These are phyloP conservation scores for Metschnikowia shivogae DNA, from an alignment of 805 yeast genomes.

Conservation along the genomic window DNA sequence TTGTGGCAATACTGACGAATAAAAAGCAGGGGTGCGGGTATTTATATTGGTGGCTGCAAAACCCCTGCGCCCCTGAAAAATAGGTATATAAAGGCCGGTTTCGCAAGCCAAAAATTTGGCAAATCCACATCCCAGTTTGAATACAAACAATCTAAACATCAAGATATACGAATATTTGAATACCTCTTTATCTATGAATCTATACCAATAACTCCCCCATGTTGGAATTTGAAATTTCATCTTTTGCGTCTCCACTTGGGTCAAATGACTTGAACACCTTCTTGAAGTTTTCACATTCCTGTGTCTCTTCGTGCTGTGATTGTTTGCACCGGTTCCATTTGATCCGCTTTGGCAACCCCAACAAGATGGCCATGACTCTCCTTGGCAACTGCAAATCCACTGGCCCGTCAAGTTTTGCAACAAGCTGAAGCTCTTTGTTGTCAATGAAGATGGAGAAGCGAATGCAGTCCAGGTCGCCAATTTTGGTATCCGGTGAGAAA, in stretches of 20 bases:
- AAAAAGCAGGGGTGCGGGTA: background rate
- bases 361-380: conserved; percentile 62
- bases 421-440: background rate
- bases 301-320: conserved; percentile 53
- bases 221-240: background rate
- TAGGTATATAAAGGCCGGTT: background rate
- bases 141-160: too few relatives aligned
- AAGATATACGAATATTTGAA: too few relatives aligned
- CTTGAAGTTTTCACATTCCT: conserved; percentile 63
- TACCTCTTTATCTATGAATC: background rate
- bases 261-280: conserved; percentile 51
- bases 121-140: too few relatives aligned
- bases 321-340: conserved; percentile 81
- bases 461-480: conserved; percentile 11
- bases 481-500: conserved; percentile 33
- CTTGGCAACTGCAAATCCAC: conserved; percentile 84
- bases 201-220: background rate
- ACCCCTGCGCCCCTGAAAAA: background rate
- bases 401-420: conserved; percentile 19
- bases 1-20: too few relatives aligned
- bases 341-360: conserved; percentile 57
- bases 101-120: too few relatives aligned
- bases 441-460: conserved; percentile 16
- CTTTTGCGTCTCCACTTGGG: conserved; percentile 31
- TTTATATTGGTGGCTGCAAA: background rate